Evolutionary conservation across 768 basidiomycete genomes (phyloP).

Genomic region (Boletus sensibilis): DNA sequence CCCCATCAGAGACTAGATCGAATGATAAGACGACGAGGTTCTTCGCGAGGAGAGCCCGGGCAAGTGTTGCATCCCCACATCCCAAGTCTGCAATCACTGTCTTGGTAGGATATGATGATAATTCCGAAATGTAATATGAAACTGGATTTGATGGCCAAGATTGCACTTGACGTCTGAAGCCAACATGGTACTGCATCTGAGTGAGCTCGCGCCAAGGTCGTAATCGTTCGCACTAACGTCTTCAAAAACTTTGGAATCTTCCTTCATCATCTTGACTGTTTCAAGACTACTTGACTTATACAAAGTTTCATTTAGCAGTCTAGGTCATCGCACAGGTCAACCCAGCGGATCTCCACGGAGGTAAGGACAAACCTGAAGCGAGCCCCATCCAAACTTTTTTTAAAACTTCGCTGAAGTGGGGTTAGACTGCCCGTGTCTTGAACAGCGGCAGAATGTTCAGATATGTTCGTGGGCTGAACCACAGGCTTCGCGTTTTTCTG

Average conservation of each 20-base stretch:
- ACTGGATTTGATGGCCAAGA: slow-evolving; percentile 95
- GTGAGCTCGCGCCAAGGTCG: slow-evolving; percentile 12
- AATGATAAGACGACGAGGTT: slow-evolving; percentile 73
- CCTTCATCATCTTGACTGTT: slow-evolving; percentile 79
- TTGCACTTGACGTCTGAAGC: slow-evolving; percentile 88
- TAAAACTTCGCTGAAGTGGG: slow-evolving; percentile 73
- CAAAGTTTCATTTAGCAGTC: slow-evolving; percentile 88
- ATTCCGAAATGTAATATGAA: slow-evolving; percentile 66
- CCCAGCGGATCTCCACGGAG: background rate
- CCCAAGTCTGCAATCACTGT: slow-evolving; percentile 91
- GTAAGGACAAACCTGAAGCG: slow-evolving; percentile 62
- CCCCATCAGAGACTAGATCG: slow-evolving; percentile 73
- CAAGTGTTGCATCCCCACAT: slow-evolving; percentile 91
- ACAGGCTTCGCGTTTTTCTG: slow-evolving; percentile 21
- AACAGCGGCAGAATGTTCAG: slow-evolving; percentile 13
- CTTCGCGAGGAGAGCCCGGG: slow-evolving; percentile 66
- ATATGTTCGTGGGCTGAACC: slow-evolving; percentile 21
- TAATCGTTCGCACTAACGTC: slow-evolving; percentile 54
- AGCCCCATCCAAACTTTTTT: slow-evolving; percentile 79
- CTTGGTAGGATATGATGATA: slow-evolving; percentile 62
- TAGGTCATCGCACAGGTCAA: slow-evolving; percentile 30
- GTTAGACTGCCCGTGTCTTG: slow-evolving; percentile 47
- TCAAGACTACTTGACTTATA: slow-evolving; percentile 83
- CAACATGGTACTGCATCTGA: slow-evolving; percentile 77
- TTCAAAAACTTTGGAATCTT: slow-evolving; percentile 75